phyloP scores from a whole-genome alignment of 768 basidiomycete species.

The Boletales sp. region DNA sequence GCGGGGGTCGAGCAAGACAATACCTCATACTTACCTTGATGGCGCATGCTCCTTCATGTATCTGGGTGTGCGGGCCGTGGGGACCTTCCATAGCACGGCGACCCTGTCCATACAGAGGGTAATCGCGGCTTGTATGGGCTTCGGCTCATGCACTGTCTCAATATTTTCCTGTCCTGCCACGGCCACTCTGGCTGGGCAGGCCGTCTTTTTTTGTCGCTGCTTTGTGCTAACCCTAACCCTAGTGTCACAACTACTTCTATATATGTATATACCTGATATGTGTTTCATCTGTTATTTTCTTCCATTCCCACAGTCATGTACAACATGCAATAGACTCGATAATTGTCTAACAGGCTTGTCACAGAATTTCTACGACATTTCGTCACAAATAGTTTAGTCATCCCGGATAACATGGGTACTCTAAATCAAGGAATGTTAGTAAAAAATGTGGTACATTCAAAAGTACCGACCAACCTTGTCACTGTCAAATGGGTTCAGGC shows the following conservation, averaged over 20 bases:
- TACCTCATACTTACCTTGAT: slow-evolving; percentile 62
- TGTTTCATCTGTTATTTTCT: too few relatives aligned
- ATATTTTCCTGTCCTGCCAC: slow-evolving; percentile 69
- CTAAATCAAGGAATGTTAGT: slow-evolving; percentile 1
- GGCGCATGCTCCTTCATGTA: slow-evolving; percentile 54
- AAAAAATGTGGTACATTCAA: neutral
- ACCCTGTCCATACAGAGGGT: slow-evolving; percentile 64
- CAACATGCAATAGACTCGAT: too few relatives aligned
- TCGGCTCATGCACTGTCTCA: slow-evolving; percentile 69
- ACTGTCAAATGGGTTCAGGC: slow-evolving; percentile 46
- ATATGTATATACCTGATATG: neutral
- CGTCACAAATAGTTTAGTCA: slow-evolving; percentile 3
- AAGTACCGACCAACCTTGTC: slow-evolving; percentile 25
- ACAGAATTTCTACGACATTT: too few relatives aligned
- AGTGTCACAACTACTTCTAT: neutral
- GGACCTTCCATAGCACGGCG: slow-evolving; percentile 66
- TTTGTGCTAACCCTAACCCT: slow-evolving; percentile 47
- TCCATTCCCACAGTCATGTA: too few relatives aligned
- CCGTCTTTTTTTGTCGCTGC: slow-evolving; percentile 36
- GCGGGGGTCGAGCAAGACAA: fast-evolving
- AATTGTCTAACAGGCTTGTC: neutral
- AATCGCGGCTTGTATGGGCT: slow-evolving; percentile 58
- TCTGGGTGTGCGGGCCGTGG: slow-evolving; percentile 50
- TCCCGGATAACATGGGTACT: slow-evolving; percentile 20
- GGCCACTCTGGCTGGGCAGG: slow-evolving; percentile 62